Percentiles rank a stretch among this genome's conserved stretches.
Conservation (phyloP, 164 flowering plant genomes). For the Brasenia schreberi region DNA sequence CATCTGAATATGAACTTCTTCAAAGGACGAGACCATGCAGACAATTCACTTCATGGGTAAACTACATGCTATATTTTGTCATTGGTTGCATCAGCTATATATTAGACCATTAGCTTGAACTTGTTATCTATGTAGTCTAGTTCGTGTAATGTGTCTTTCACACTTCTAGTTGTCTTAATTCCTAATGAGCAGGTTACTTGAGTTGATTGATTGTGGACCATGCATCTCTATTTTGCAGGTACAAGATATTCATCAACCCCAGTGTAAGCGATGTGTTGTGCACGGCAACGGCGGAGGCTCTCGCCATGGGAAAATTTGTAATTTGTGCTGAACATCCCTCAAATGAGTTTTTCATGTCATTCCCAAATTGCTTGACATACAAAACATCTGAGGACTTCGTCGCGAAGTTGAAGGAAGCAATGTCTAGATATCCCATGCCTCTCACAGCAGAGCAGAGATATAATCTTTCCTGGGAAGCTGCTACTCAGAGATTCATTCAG, state of each 20-base stretch:
- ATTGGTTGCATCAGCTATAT: too few relatives aligned
- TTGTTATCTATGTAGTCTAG: too few relatives aligned
- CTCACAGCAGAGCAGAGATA: constrained; percentile 77
- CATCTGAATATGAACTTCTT: constrained; percentile 65
- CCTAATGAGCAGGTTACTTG: not conserved
- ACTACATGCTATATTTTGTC: too few relatives aligned
- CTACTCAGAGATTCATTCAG: constrained; percentile 85
- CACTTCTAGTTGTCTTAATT: not conserved
- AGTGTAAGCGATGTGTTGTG: constrained; percentile 61
- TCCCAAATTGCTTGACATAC: constrained; percentile 94
- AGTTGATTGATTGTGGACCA: too few relatives aligned
- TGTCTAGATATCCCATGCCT: constrained; percentile 45
- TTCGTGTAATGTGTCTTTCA: too few relatives aligned
- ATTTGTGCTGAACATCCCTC: constrained; percentile 96
- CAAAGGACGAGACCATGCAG: constrained; percentile 59
- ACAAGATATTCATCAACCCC: constrained; percentile 96
- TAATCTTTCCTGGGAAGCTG: constrained; percentile 96
- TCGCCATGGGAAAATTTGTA: constrained; percentile 99
- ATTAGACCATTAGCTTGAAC: too few relatives aligned
- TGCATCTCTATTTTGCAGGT: constrained; percentile 32
- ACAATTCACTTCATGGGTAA: constrained; percentile 89
- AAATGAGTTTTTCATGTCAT: constrained; percentile 42
- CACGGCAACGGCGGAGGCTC: constrained; percentile 99
- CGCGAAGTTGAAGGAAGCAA: constrained; percentile 71
- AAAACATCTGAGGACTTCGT: constrained; percentile 89